Evolutionary conservation across 257 asterid species (phyloP).

Genomic region (Nicotiana otophora): DNA sequence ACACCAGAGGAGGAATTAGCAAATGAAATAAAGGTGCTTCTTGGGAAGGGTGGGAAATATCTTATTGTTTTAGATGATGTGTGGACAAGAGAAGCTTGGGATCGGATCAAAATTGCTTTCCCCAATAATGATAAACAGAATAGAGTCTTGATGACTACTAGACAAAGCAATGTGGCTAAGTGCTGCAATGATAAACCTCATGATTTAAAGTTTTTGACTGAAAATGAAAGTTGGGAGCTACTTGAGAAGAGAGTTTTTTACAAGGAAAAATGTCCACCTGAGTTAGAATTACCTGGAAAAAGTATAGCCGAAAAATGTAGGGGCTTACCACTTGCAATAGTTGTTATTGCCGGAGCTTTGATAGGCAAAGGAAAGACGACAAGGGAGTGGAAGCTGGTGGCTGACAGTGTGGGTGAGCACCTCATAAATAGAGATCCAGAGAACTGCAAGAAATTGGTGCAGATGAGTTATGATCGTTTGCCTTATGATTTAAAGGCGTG

Average conservation of each 20-base stretch:
- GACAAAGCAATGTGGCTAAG: conserved; percentile 31
- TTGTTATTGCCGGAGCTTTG: conserved; percentile 53
- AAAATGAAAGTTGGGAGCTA: conserved; percentile 44
- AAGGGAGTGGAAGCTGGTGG: conserved; percentile 41
- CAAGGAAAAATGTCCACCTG: conserved; percentile 35
- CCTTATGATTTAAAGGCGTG: conserved; percentile 52
- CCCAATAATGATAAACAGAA: conserved; percentile 38
- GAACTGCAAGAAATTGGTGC: conserved; percentile 34
- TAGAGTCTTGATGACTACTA: conserved; percentile 44
- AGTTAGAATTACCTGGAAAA: conserved; percentile 27
- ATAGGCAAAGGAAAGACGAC: conserved; percentile 29
- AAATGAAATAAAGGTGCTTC: neutral
- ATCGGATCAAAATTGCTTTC: conserved; percentile 29
- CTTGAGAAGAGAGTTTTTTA: conserved; percentile 41
- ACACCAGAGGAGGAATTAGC: conserved; percentile 9
- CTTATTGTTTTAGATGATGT: conserved; percentile 13
- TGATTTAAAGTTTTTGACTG: conserved; percentile 25
- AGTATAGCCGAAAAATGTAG: conserved; percentile 37
- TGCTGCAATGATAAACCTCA: conserved; percentile 32
- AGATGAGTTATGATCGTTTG: conserved; percentile 38
- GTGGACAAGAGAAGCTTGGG: conserved; percentile 11
- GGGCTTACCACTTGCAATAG: conserved; percentile 53
- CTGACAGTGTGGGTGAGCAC: conserved; percentile 33
- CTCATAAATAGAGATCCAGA: conserved; percentile 28
- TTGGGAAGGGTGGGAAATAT: neutral